phyloP scores from a whole-genome alignment of 306 rosid genomes.

The Alnus glutinosa region DNA sequence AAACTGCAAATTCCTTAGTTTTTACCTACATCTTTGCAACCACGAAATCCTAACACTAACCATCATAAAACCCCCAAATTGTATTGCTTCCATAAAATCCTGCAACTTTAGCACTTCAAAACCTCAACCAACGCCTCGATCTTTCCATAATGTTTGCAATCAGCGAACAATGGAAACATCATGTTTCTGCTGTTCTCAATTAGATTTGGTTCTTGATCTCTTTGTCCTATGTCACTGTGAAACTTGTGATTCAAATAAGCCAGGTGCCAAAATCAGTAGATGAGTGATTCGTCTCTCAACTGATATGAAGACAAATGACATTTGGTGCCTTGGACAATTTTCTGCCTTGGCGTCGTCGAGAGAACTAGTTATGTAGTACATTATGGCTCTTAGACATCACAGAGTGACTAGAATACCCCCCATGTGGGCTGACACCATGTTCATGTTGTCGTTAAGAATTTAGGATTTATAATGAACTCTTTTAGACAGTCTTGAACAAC shows the following conservation, averaged over 20 bases:
- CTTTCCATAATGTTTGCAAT: neutral
- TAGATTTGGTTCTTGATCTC: neutral
- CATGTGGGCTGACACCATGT: neutral
- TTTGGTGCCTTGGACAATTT: neutral
- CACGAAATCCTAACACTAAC: neutral
- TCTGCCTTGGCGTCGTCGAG: neutral
- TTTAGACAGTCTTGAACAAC: neutral
- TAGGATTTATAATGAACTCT: neutral
- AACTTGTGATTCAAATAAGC: neutral
- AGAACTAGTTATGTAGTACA: neutral
- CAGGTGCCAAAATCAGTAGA: neutral
- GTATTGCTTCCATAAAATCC: neutral
- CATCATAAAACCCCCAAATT: neutral
- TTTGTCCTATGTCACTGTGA: neutral
- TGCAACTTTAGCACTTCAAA: neutral
- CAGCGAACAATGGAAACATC: neutral
- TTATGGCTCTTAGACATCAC: neutral
- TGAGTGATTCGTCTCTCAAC: neutral
- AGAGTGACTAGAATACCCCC: neutral
- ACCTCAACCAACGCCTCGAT: neutral
- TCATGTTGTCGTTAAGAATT: neutral
- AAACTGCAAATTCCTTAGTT: neutral
- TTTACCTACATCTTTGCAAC: neutral
- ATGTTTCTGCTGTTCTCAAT: neutral
- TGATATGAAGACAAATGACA: neutral